Evolutionary conservation across 225 moss, liverwort and hornwort species (phyloP).

Genomic region (Pseudisothecium myosuroides): DNA sequence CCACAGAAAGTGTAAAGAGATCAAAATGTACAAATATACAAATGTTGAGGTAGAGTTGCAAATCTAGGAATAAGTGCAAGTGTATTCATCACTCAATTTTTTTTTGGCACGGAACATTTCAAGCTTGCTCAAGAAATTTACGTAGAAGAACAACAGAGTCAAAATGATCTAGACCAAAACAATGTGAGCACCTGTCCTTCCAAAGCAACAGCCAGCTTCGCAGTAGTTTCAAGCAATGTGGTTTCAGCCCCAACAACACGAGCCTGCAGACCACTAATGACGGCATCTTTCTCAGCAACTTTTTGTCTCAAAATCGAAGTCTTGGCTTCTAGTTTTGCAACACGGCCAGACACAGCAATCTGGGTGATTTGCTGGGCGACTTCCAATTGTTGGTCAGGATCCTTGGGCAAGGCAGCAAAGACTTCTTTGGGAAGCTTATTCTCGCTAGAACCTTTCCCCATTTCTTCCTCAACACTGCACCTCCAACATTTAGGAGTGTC

Average conservation of each 20-base stretch:
- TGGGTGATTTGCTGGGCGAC: constrained; percentile 70
- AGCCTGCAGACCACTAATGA: constrained; percentile 47
- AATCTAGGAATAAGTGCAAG: not conserved
- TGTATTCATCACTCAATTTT: not conserved
- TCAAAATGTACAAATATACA: not conserved
- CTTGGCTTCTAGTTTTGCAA: constrained; percentile 68
- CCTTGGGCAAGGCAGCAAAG: constrained; percentile 57
- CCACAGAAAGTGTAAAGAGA: not conserved
- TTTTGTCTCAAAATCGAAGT: constrained; percentile 40
- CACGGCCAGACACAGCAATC: constrained; percentile 59
- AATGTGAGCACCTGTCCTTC: constrained; percentile 44
- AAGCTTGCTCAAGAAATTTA: not conserved
- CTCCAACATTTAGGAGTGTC: not conserved
- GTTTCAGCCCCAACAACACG: constrained; percentile 52
- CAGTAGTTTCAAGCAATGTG: constrained; percentile 51
- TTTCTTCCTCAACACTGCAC: not conserved
- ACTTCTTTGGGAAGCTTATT: constrained; percentile 58
- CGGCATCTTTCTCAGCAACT: constrained; percentile 56
- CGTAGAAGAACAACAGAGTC: not conserved
- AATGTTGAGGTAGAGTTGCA: not conserved
- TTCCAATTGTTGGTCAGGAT: constrained; percentile 73
- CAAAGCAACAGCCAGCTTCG: constrained; percentile 50
- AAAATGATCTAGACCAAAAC: not conserved
- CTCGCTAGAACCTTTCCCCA: constrained; percentile 35
- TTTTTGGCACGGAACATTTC: not conserved